phyloP scores from a whole-genome alignment of 768 basidiomycete species.

The Hypholoma sublateritium region DNA sequence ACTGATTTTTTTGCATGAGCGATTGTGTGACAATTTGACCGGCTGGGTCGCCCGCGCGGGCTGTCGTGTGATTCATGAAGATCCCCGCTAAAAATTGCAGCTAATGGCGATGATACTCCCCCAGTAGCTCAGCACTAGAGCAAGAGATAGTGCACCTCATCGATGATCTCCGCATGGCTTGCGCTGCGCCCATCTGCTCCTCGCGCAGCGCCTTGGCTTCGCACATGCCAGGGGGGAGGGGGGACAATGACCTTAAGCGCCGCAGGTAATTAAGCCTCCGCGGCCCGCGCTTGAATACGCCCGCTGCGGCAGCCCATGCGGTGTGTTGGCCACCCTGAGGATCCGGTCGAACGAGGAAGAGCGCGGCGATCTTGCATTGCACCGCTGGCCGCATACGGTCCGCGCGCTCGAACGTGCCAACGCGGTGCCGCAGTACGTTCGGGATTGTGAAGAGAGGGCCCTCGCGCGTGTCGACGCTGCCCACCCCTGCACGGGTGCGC shows the following conservation, averaged over 20 bases:
- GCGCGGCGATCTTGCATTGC: conserved; percentile 41
- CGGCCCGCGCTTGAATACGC: not conserved
- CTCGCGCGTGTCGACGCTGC: conserved; percentile 30
- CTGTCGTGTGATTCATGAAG: too few relatives aligned
- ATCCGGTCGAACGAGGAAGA: conserved; percentile 41
- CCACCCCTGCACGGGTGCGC: conserved; percentile 26
- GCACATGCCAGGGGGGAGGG: conserved; percentile 24
- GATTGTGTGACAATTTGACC: too few relatives aligned
- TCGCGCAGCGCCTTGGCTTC: conserved; percentile 28
- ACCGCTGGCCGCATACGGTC: conserved; percentile 40
- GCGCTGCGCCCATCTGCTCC: conserved; percentile 30
- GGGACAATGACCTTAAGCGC: conserved; percentile 17
- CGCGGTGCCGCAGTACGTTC: conserved; percentile 39
- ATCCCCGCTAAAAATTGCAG: too few relatives aligned
- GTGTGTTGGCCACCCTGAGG: conserved; percentile 25
- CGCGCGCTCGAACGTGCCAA: conserved; percentile 33
- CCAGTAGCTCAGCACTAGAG: too few relatives aligned
- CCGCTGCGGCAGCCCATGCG: conserved; percentile 29
- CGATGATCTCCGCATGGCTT: not conserved
- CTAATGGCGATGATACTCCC: too few relatives aligned
- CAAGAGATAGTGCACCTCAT: too few relatives aligned
- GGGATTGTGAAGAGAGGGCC: conserved; percentile 39
- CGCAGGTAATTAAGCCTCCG: not conserved
- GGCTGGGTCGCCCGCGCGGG: too few relatives aligned
- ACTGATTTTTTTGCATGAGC: too few relatives aligned